phyloP scores from a whole-genome alignment of 2,329 filamentous ascomycete species.

The Lachnellula arida region DNA sequence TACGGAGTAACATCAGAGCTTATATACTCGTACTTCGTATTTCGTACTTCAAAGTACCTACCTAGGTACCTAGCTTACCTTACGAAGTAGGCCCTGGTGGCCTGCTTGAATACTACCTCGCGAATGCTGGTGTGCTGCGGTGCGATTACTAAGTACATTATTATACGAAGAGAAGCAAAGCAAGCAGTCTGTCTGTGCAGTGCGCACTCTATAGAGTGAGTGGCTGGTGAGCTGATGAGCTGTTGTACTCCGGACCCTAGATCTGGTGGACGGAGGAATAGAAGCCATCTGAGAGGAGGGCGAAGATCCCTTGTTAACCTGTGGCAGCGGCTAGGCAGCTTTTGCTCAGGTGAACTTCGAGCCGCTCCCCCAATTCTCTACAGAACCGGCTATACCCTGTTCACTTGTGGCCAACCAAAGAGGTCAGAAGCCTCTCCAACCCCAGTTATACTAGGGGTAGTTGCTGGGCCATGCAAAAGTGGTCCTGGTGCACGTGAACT shows the following conservation, averaged over 20 bases:
- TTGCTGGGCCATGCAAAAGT: neutral
- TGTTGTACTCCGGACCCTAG: no score
- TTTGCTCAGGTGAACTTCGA: neutral
- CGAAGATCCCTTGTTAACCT: neutral
- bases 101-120: no score
- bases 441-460: neutral
- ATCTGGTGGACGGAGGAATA: no score
- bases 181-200: no score
- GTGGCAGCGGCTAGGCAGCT: neutral
- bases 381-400: neutral
- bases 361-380: neutral
- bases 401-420: neutral
- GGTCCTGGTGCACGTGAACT: conserved; percentile 10
- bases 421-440: neutral
- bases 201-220: no score
- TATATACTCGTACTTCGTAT: neutral
- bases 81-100: no score
- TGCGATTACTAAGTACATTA: no score
- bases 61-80: no score
- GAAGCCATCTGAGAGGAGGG: no score
- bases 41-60: neutral
- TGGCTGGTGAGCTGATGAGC: no score
- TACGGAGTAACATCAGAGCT: neutral
- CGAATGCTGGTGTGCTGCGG: no score
- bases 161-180: no score